A percentile compares a stretch with the other conserved stretches of the same genome.
Evolutionary conservation across 1,139 yeast genomes (phyloP).

Genomic region (Torulaspora pretoriensis): DNA sequence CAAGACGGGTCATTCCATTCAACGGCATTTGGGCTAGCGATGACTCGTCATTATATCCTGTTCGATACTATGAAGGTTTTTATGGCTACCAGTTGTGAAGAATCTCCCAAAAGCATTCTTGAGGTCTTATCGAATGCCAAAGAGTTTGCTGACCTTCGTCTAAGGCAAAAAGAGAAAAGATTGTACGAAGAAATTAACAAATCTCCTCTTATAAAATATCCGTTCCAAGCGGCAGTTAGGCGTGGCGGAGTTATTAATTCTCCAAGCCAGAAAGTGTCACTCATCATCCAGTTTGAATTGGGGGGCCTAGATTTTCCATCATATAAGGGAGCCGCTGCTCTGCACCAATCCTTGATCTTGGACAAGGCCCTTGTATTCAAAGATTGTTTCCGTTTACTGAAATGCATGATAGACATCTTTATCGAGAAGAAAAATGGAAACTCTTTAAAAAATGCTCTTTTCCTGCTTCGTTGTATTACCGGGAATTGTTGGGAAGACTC

Average conservation of each 20-base stretch:
- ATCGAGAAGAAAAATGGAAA: constrained; percentile 40
- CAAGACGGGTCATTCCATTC: constrained; percentile 24
- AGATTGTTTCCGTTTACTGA: constrained; percentile 41
- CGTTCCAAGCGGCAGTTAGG: constrained; percentile 29
- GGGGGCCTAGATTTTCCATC: constrained; percentile 46
- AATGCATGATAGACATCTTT: constrained; percentile 45
- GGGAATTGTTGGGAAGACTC: constrained; percentile 50
- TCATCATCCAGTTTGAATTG: constrained; percentile 45
- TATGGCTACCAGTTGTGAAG: constrained; percentile 21
- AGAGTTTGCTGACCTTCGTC: constrained; percentile 41
- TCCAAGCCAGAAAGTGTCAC: constrained; percentile 37
- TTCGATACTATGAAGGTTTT: constrained; percentile 43
- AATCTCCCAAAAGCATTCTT: constrained; percentile 32
- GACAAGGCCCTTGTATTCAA: constrained; percentile 43
- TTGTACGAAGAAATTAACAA: constrained; percentile 42
- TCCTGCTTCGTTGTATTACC: constrained; percentile 39
- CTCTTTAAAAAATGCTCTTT: constrained; percentile 40
- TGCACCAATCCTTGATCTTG: constrained; percentile 40
- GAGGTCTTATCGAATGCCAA: constrained; percentile 35
- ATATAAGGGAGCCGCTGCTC: constrained; percentile 40
- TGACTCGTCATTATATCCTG: constrained; percentile 46
- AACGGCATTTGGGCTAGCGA: constrained; percentile 43
- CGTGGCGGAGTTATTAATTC: constrained; percentile 28
- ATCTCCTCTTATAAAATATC: constrained; percentile 39
- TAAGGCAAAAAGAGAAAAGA: constrained; percentile 44